A percentile compares a stretch with the other conserved stretches of the same genome.
Evolutionary conservation across 2,329 filamentous ascomycete genomes (phyloP).

Genomic region (Mycocentrospora acerina): DNA sequence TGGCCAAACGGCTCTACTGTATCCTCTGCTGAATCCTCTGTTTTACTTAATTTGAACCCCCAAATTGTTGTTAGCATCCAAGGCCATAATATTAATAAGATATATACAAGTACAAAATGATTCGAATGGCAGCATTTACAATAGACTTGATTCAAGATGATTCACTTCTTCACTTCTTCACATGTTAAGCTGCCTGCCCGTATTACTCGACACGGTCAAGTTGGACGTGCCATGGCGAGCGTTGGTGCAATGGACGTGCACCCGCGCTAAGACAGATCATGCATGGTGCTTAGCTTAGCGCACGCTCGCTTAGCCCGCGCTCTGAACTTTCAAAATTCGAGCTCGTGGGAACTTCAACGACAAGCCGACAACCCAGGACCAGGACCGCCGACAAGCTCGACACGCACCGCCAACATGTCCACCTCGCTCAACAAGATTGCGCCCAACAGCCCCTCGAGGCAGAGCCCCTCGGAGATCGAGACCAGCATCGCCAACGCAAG

Average conservation of each 20-base stretch:
- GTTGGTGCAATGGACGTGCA: too few relatives aligned
- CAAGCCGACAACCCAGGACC: constrained; percentile 15
- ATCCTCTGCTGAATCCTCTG: too few relatives aligned
- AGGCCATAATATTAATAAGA: not conserved
- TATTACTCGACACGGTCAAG: too few relatives aligned
- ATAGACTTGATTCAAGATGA: too few relatives aligned
- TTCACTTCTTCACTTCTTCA: too few relatives aligned
- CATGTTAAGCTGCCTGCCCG: too few relatives aligned
- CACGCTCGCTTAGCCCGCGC: constrained; percentile 3
- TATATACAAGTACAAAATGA: not conserved
- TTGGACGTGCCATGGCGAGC: too few relatives aligned
- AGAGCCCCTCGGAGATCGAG: constrained; percentile 97
- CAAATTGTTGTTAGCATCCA: too few relatives aligned
- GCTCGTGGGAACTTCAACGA: constrained; percentile 15
- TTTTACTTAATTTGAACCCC: too few relatives aligned
- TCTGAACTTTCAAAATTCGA: constrained; percentile 19
- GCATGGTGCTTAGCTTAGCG: constrained; percentile 1
- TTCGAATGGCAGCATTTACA: too few relatives aligned
- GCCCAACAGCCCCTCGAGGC: constrained; percentile 91
- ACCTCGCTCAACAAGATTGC: constrained; percentile 94
- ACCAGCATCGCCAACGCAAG: constrained; percentile 89
- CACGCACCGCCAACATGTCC: constrained; percentile 58
- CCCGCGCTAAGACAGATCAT: too few relatives aligned
- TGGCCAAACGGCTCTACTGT: too few relatives aligned
- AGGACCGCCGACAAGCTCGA: constrained; percentile 26